A percentile compares a stretch with the other conserved stretches of the same genome.
phyloP scores from a whole-genome alignment of 805 yeast species.

The Myxozyma mucilagina region DNA sequence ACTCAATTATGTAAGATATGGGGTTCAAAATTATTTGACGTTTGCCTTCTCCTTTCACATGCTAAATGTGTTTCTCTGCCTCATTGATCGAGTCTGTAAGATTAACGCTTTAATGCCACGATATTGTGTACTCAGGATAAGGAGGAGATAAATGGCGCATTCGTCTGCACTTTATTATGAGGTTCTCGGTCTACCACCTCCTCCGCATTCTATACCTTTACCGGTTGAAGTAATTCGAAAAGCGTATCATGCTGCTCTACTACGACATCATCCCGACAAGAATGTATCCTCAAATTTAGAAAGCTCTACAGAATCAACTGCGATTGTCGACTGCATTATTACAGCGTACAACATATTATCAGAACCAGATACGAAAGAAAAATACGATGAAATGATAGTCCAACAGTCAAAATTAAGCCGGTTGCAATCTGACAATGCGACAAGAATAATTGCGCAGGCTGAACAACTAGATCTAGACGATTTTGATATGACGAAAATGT shows the following conservation, averaged over 20 bases:
- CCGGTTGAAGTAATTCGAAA: background rate
- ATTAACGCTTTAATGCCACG: background rate
- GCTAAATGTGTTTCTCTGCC: too few relatives aligned
- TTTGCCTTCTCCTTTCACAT: too few relatives aligned
- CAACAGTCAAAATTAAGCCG: conserved; percentile 32
- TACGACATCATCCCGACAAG: conserved; percentile 82
- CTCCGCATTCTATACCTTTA: conserved; percentile 2
- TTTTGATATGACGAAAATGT: conserved; percentile 48
- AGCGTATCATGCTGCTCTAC: conserved; percentile 64
- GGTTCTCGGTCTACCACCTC: conserved; percentile 11
- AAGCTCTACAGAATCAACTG: conserved; percentile 16
- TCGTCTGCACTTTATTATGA: conserved; percentile 5
- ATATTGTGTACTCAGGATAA: background rate
- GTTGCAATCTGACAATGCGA: conserved; percentile 41
- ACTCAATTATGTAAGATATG: too few relatives aligned
- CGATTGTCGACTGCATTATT: conserved; percentile 51
- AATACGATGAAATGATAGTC: conserved; percentile 56
- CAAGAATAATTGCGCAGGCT: conserved; percentile 42
- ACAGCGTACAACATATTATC: conserved; percentile 63
- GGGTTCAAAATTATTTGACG: too few relatives aligned
- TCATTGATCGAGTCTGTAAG: background rate
- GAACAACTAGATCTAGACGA: conserved; percentile 68
- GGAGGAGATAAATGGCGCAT: background rate
- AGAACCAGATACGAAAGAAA: conserved; percentile 43
- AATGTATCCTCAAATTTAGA: background rate